These are phyloP conservation scores for Fraxinus excelsior DNA, from an alignment of 257 asterid species.

Conservation along the genomic window DNA sequence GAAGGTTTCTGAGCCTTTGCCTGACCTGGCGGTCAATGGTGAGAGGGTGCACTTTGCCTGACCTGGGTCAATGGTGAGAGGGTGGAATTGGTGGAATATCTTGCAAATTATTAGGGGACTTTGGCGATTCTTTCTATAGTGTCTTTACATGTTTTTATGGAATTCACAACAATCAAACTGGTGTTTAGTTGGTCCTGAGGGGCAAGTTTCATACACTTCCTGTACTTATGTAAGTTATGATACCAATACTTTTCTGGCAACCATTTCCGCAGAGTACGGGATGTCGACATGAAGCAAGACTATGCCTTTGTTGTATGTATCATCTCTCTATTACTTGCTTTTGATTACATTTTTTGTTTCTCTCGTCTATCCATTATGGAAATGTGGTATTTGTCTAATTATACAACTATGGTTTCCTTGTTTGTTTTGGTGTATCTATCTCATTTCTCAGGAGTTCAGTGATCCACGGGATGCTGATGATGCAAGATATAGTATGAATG, in stretches of 20 bases:
- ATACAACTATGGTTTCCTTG: constrained; percentile 18
- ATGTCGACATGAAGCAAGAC: constrained; percentile 85
- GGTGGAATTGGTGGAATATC: constrained; percentile 68
- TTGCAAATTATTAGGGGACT: constrained; percentile 69
- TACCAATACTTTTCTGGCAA: constrained; percentile 88
- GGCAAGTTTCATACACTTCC: constrained; percentile 61
- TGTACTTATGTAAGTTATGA: constrained; percentile 61
- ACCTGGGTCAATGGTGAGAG: constrained; percentile 64
- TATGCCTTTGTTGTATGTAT: constrained; percentile 71
- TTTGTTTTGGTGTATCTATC: constrained; percentile 25
- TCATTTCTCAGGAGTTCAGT: constrained; percentile 55
- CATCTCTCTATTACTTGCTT: constrained; percentile 13
- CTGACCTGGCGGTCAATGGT: constrained; percentile 32
- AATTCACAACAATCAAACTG: constrained; percentile 73
- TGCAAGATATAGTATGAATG: constrained; percentile 61
- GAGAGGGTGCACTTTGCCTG: constrained; percentile 39
- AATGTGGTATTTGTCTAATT: background rate
- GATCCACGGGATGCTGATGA: constrained; percentile 80
- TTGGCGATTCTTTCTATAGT: constrained; percentile 68
- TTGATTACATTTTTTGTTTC: background rate
- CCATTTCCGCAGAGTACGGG: constrained; percentile 82
- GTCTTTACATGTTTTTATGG: constrained; percentile 72
- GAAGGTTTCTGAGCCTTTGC: constrained; percentile 71
- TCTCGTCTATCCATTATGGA: background rate
- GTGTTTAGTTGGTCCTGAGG: constrained; percentile 74